Conservation (phyloP, 192 early-diverging fungal genomes). For the Coemansia sp. region DNA sequence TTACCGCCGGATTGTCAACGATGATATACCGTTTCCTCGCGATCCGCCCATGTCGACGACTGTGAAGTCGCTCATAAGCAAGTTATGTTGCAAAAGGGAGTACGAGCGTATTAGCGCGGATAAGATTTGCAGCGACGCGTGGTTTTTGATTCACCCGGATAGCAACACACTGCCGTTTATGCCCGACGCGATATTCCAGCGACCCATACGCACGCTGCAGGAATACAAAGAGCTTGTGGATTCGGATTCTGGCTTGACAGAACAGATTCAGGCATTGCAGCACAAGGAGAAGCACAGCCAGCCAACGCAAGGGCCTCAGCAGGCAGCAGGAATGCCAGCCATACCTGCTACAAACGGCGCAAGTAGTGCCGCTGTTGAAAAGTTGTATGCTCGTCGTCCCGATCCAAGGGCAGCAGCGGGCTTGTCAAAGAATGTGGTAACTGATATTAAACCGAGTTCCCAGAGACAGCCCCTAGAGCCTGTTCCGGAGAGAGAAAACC, state of each 20-base stretch:
- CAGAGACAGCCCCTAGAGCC: slow-evolving; percentile 29
- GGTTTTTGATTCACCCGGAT: slow-evolving; percentile 32
- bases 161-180: slow-evolving; percentile 24
- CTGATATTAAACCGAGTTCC: neutral
- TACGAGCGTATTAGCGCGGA: slow-evolving; percentile 44
- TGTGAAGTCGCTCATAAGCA: slow-evolving; percentile 68
- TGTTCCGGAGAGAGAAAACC: slow-evolving; percentile 27
- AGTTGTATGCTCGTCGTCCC: neutral
- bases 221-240: slow-evolving; percentile 28
- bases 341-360: neutral
- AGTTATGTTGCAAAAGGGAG: slow-evolving; percentile 71
- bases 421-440: neutral
- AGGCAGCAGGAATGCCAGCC: neutral
- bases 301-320: neutral
- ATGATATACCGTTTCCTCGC: slow-evolving; percentile 66
- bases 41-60: slow-evolving; percentile 61
- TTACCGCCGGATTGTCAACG: slow-evolving; percentile 43
- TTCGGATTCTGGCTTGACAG: neutral
- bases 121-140: slow-evolving; percentile 35
- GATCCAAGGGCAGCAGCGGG: neutral
- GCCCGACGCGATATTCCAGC: slow-evolving; percentile 45
- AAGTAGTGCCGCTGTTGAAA: neutral
- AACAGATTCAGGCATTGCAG: neutral
- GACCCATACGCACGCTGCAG: slow-evolving; percentile 39
- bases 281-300: neutral